Evolutionary conservation across 805 yeast genomes (phyloP).

Genomic region (Saccharomycopsis sp.): DNA sequence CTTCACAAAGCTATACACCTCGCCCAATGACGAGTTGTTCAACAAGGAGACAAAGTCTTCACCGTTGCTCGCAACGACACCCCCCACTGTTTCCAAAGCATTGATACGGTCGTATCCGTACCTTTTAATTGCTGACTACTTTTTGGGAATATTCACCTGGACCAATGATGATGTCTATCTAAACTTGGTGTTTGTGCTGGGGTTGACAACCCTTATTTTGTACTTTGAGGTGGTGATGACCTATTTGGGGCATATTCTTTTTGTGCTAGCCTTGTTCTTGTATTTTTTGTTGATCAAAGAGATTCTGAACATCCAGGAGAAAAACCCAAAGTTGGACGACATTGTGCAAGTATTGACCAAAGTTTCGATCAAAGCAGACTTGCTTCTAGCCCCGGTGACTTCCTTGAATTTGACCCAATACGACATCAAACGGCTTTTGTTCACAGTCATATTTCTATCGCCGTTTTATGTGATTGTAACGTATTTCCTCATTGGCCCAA

Average conservation of each 20-base stretch:
- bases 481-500: conserved; percentile 61
- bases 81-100: conserved; percentile 82
- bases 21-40: conserved; percentile 16
- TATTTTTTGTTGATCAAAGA: conserved; percentile 48
- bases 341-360: conserved; percentile 69
- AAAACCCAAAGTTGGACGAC: conserved; percentile 78
- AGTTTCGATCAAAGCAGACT: conserved; percentile 66
- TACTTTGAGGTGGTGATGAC: conserved; percentile 70
- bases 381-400: conserved; percentile 73
- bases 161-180: conserved; percentile 78
- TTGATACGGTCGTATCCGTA: conserved; percentile 80
- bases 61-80: conserved; percentile 80
- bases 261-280: conserved; percentile 51
- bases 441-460: conserved; percentile 77
- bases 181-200: conserved; percentile 50
- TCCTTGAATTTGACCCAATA: conserved; percentile 61
- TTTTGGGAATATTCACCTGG: conserved; percentile 78
- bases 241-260: conserved; percentile 74
- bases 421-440: conserved; percentile 70
- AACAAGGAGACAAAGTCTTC: conserved; percentile 41
- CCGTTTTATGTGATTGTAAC: conserved; percentile 73
- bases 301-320: conserved; percentile 49
- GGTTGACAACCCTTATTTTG: conserved; percentile 50
- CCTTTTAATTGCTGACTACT: conserved; percentile 59
- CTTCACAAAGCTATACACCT: conserved; percentile 14